Evolutionary conservation across 1,139 yeast species (phyloP), one percentile per base, ranked within the genome.

Genomic region (Candida neerlandica): DNA sequence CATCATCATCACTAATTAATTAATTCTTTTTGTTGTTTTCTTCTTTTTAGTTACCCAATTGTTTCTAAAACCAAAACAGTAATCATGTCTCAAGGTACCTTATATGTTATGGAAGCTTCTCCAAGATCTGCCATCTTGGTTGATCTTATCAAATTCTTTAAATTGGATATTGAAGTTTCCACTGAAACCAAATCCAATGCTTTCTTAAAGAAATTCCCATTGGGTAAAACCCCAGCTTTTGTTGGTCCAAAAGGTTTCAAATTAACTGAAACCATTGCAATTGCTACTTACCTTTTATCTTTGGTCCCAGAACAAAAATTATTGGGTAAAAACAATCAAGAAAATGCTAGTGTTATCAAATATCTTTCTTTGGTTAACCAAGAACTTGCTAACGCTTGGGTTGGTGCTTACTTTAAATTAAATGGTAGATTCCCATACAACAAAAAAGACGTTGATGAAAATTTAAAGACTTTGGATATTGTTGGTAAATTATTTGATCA

Each of bases 281-380:
- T 92, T 65, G 67, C 75, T 52, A 61, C 70, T 65, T 79, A 81
- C 77, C 69, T 56, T 9, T 48, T 55, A 26, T 53, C 58, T 16
- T 76, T 71, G 68, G 61, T 75, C 69, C 52, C 61, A 68, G 60
- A 48, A 61, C 58, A 63, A 61, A 57, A 55, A 51, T 40, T 56
- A 21, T 74, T 83, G 58, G 96, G 96, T 63, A 77, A 80, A 70
- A 77, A 79, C 67, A 74, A 80, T 57, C 79, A 77, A 63, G 89
- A 87, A 62, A 80, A 84, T 69, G 90, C 92, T 57, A 77, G 78
- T 65, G 77, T 91, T 63, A 70, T 91, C 61, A 84, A 78, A 71
- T 92, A 96, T 96, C 65, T 86, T 67, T 89, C 97, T n/a, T 75
- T 88, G 58, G 78, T 84, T 68, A 90, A 87, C 80, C 68, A 82